These are phyloP conservation scores for Lentinus tigrinus DNA, from an alignment of 768 basidiomycete species.

Conservation along the genomic window DNA sequence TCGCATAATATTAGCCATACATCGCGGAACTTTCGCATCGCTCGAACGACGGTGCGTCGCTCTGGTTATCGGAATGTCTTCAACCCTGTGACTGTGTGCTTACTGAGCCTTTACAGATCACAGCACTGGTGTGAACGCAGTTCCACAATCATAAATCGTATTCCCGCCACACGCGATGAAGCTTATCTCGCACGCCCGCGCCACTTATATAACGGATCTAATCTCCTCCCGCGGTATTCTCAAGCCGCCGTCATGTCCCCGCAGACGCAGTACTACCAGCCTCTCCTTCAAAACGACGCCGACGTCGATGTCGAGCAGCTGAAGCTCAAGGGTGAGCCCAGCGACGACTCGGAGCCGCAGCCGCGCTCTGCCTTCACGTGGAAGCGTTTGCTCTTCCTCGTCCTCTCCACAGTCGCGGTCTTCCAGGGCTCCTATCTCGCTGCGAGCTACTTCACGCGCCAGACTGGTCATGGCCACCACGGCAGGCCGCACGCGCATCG, in stretches of 20 bases:
- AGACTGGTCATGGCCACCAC: not conserved
- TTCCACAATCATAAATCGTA: too few relatives aligned
- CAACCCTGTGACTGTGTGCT: too few relatives aligned
- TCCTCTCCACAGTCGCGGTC: slow-evolving; percentile 3
- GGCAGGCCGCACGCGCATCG: not conserved
- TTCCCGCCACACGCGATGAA: too few relatives aligned
- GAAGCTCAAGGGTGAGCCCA: not conserved
- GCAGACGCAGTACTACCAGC: slow-evolving; percentile 2
- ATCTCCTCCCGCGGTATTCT: not conserved
- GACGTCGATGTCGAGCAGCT: slow-evolving; percentile 7
- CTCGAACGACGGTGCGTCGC: too few relatives aligned
- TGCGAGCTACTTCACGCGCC: not conserved
- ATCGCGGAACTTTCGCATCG: too few relatives aligned
- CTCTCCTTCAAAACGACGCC: slow-evolving; percentile 9
- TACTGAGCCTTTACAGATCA: too few relatives aligned
- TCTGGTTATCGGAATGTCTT: too few relatives aligned
- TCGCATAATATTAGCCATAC: not conserved
- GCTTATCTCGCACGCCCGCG: not conserved
- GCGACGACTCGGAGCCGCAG: not conserved
- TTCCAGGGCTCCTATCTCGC: slow-evolving; percentile 8
- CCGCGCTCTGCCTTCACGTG: not conserved
- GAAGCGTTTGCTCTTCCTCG: slow-evolving; percentile 10
- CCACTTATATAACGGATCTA: not conserved
- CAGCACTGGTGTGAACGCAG: too few relatives aligned
- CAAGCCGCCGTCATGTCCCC: slow-evolving; percentile 1